Evolutionary conservation across 2,329 filamentous ascomycete species (phyloP).

Genomic region (Colletotrichum simmondsii): DNA sequence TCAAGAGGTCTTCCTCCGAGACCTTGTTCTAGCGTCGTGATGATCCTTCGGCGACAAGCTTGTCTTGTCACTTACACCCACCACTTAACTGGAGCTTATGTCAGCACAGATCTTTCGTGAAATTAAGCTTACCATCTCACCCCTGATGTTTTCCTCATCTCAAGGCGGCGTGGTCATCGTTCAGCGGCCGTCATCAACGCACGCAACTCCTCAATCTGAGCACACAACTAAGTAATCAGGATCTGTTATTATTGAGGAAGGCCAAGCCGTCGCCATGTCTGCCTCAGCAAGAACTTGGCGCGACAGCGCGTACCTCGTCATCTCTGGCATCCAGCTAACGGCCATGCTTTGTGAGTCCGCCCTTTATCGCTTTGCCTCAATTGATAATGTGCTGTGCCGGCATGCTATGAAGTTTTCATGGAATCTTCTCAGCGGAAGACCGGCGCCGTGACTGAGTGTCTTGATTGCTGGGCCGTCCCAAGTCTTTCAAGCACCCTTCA

Average conservation of each 20-base stretch:
- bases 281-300: conserved; percentile 34
- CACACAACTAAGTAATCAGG: too few relatives aligned
- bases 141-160: background rate
- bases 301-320: conserved; percentile 49
- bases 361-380: background rate
- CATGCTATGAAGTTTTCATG: background rate
- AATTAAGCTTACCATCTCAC: background rate
- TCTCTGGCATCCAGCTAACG: conserved; percentile 44
- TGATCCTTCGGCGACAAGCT: background rate
- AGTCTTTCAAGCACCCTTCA: too few relatives aligned
- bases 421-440: accelerated
- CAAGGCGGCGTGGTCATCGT: background rate
- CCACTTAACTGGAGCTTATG: background rate
- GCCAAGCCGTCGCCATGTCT: background rate
- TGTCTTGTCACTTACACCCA: background rate
- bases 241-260: background rate
- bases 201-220: background rate
- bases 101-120: background rate
- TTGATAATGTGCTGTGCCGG: too few relatives aligned
- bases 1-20: background rate
- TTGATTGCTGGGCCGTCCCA: background rate
- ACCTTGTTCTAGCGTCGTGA: background rate
- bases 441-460: too few relatives aligned
- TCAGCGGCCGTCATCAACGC: background rate
- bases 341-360: conserved; percentile 36